phyloP scores from a whole-genome alignment of 108 stramenopile genomes.

The Cyclotella baltica region DNA sequence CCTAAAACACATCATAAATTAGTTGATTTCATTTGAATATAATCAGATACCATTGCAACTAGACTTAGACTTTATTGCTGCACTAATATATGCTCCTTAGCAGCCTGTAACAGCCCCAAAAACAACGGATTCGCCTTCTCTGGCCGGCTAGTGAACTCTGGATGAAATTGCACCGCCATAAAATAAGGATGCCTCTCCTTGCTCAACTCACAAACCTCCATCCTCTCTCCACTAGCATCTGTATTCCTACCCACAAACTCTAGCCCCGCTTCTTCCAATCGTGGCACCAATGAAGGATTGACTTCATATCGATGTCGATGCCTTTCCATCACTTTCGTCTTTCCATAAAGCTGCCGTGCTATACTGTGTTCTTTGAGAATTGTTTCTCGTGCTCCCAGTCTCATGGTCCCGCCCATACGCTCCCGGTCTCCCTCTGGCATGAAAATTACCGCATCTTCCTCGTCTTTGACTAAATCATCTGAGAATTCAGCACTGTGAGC shows the following conservation, averaged over 20 bases:
- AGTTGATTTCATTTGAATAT: too few relatives aligned
- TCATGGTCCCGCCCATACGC: constrained; percentile 60
- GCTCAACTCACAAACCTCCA: constrained; percentile 56
- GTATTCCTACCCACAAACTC: constrained; percentile 59
- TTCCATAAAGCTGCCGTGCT: constrained; percentile 49
- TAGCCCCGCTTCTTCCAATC: constrained; percentile 49
- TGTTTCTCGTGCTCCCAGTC: constrained; percentile 57
- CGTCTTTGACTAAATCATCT: constrained; percentile 46
- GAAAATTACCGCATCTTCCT: constrained; percentile 77
- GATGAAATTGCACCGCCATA: constrained; percentile 54
- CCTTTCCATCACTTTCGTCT: constrained; percentile 56
- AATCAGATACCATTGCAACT: too few relatives aligned
- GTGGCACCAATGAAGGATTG: constrained; percentile 51
- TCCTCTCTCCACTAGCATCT: constrained; percentile 56
- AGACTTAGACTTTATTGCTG: too few relatives aligned
- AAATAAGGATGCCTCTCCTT: constrained; percentile 48
- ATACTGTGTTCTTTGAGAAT: constrained; percentile 45
- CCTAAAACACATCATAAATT: too few relatives aligned
- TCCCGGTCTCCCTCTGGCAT: constrained; percentile 81
- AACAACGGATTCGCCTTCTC: constrained; percentile 57
- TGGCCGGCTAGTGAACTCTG: constrained; percentile 58
- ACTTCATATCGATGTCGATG: constrained; percentile 61
- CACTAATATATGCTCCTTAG: constrained; percentile 15
- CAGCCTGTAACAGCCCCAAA: constrained; percentile 46
- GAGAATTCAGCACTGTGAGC: constrained; percentile 84